These are phyloP conservation scores for Quercus tomentella DNA, from an alignment of 331 rosid genomes.

Conservation along the genomic window DNA sequence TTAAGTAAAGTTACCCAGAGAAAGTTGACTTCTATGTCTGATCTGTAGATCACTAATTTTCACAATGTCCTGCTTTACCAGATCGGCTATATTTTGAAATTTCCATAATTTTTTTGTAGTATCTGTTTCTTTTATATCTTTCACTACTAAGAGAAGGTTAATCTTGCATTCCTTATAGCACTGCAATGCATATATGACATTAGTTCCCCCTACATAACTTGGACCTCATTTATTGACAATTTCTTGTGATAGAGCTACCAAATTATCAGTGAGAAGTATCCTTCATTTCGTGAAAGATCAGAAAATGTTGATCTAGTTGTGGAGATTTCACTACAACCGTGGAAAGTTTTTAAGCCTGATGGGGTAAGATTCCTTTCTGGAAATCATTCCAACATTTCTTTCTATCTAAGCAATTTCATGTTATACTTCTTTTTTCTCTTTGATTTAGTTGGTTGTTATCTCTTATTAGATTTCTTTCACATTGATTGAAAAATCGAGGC, in stretches of 20 bases:
- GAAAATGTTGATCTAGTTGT: slow-evolving; percentile 94
- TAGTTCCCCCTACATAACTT: slow-evolving; percentile 2
- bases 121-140: too few species aligned
- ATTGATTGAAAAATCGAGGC: neutral
- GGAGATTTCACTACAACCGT: slow-evolving; percentile 93
- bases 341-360: slow-evolving; percentile 96
- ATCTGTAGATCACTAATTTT: too few species aligned
- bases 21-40: too few species aligned
- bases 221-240: slow-evolving; percentile 4
- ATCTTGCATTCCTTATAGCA: too few species aligned
- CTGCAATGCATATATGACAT: too few species aligned
- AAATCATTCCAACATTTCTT: neutral
- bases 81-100: too few species aligned
- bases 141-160: too few species aligned
- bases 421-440: slow-evolving; percentile 4
- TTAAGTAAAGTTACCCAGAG: too few species aligned
- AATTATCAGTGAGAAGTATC: slow-evolving; percentile 80
- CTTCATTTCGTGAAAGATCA: slow-evolving; percentile 90
- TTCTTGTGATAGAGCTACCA: slow-evolving; percentile 73
- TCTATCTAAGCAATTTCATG: neutral
- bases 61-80: too few species aligned
- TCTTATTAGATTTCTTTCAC: slow-evolving; percentile 12
- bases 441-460: slow-evolving; percentile 7
- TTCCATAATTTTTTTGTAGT: too few species aligned
- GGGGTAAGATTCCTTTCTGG: slow-evolving; percentile 57